Evolutionary conservation across 371 early-diverging fungal species (phyloP).

Genomic region (Funneliformis caledonium): DNA sequence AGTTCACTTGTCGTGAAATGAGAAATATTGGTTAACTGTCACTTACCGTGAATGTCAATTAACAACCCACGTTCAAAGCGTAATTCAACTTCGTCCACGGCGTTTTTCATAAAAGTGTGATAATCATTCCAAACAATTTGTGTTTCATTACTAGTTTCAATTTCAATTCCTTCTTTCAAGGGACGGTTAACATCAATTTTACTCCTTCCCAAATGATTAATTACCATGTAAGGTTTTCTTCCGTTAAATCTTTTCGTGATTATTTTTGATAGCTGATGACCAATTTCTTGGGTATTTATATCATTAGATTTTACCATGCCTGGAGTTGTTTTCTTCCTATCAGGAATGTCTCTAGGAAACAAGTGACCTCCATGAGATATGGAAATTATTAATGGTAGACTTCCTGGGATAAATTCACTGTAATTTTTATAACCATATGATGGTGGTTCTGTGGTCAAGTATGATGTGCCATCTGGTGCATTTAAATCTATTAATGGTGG

Average conservation of each 20-base stretch:
- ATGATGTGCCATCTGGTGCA: not conserved
- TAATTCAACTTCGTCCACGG: conserved; percentile 17
- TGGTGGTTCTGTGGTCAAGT: not conserved
- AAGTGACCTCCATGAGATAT: conserved; percentile 27
- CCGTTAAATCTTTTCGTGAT: not conserved
- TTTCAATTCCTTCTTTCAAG: conserved; percentile 28
- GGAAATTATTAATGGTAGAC: conserved; percentile 15
- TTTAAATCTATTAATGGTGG: not conserved
- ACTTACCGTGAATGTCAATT: conserved; percentile 34
- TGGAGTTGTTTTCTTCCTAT: not conserved
- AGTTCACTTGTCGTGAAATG: not conserved
- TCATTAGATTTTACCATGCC: conserved; percentile 4
- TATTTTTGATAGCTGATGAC: not conserved
- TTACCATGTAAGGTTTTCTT: not conserved
- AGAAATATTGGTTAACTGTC: not conserved
- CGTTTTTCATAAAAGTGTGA: conserved; percentile 20
- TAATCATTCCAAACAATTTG: conserved; percentile 27
- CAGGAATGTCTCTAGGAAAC: conserved; percentile 5
- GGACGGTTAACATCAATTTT: conserved; percentile 31
- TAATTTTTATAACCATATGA: not conserved
- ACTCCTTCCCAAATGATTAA: conserved; percentile 19
- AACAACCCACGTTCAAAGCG: conserved; percentile 16
- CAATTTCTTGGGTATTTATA: conserved; percentile 28
- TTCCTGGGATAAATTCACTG: not conserved
- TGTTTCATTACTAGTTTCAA: not conserved